Evolutionary conservation across 1,284 basidiomycete genomes (phyloP), one percentile per base, ranked within the genome.

Genomic region (Cutaneotrichosporon mucoides): DNA sequence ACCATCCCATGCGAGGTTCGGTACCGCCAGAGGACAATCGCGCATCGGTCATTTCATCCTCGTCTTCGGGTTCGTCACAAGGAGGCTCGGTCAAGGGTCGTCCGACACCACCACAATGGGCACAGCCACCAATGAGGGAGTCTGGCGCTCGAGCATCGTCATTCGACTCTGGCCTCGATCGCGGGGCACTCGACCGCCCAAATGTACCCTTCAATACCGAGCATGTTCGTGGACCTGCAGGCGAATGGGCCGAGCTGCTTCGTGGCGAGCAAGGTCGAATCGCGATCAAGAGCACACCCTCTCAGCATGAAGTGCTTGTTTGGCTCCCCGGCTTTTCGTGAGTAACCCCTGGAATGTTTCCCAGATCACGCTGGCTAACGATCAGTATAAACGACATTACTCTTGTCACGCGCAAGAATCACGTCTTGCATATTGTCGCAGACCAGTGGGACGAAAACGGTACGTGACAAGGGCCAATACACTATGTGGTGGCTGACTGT

Each of bases 391-490:
- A 77, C 41, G 72, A 73, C 54, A 88, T 86, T 68, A 89, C 87
- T 3, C 81, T 90, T 38, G 84, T 88, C 3, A 87, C 86, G 3
- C 84, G 86, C 70, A 82, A 84, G 55, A 81, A 84, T 53, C 82
- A 86, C 15, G 85, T 88, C 50, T 73, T 90, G 42, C 87, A 89
- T 68, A 82, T 90, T 60, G 85, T 89, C 12, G 88, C 88, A 9
- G 88, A 90, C 78, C 84, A 84, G 16, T 90, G 88, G 88, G 87
- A 88, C 63, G 84, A 84, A 34, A 83, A 82, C 40, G 88, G 88
- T 62, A 85, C 57, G 71, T 66, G n/a, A n/a, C n/a, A n/a, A n/a
- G n/a, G n/a, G n/a, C n/a, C n/a, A n/a, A n/a, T n/a, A n/a, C n/a
- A n/a, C n/a, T n/a, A n/a, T n/a, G n/a, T n/a, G n/a, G n/a, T n/a